These are phyloP conservation scores for Candida berthetii DNA, from an alignment of 805 yeast genomes.

Conservation along the genomic window DNA sequence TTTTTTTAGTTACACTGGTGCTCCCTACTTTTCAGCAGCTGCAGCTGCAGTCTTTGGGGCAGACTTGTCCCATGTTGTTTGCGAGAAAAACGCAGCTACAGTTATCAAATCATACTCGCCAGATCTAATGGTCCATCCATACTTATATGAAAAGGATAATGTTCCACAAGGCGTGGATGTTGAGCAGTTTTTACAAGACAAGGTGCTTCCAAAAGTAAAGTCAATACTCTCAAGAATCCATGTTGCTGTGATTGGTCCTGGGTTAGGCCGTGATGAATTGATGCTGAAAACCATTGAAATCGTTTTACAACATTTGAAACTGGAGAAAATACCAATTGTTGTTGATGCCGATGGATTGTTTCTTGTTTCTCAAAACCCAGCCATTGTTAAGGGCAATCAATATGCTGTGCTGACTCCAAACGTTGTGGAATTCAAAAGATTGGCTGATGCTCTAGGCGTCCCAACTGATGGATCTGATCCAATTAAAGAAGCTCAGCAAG, in stretches of 20 bases:
- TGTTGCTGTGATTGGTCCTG: conserved; percentile 87
- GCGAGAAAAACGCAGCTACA: conserved; percentile 72
- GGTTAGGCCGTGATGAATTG: conserved; percentile 75
- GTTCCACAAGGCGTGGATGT: conserved; percentile 9
- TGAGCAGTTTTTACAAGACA: conserved; percentile 27
- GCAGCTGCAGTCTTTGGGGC: conserved; percentile 82
- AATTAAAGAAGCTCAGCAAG: conserved; percentile 22
- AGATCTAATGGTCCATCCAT: conserved; percentile 94
- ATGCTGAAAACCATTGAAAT: conserved; percentile 58
- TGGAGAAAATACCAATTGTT: conserved; percentile 60
- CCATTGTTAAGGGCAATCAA: conserved; percentile 44
- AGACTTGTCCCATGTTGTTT: conserved; percentile 85
- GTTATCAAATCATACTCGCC: conserved; percentile 88
- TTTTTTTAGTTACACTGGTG: conserved; percentile 69
- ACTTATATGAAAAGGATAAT: conserved; percentile 43
- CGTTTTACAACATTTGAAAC: conserved; percentile 48
- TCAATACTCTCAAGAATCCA: conserved; percentile 61
- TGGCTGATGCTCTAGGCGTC: conserved; percentile 42
- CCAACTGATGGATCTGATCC: neutral
- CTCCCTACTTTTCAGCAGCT: conserved; percentile 87
- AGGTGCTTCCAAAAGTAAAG: conserved; percentile 50
- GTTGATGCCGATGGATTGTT: conserved; percentile 89
- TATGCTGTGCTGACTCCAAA: conserved; percentile 84
- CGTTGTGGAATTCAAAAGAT: conserved; percentile 72
- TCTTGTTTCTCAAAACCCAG: conserved; percentile 53